Base-by-base conservation (phyloP, 805 yeast species). In the Saccharomycopsis babjevae region DNA sequence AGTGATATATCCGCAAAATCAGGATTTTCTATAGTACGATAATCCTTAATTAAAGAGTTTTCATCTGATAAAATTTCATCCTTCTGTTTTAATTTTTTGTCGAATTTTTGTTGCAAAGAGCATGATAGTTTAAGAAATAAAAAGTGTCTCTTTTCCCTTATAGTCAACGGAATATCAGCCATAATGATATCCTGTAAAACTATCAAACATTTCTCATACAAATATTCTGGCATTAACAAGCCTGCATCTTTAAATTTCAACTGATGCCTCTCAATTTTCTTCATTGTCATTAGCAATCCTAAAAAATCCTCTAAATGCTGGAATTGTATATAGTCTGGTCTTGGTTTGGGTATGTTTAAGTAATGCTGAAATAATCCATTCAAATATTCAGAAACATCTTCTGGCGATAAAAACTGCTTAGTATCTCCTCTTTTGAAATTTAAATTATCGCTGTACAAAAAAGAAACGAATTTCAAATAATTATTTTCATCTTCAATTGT, bases 261-360 rank as follows among this genome's bases (percentile, higher is more conserved):
- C 11, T 46, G 52, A 25, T 46, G 30, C 15, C 52, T 46, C 7
- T 46, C 52, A 20, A 38, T 34, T 20, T 22, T 34, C 28, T 62
- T 36, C 13, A 59, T 36, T 38, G 58, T 59, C 62, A 62, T 50
- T 30, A 59, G 54, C 5, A 55, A 40, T 20, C 54, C 39, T 5
- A 62, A 15, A 6, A 62, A 56, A 54, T 62, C 56, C 18, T 62
- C 65, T 32, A 61, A 57, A 54, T 62, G 65, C 13, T 36, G 46
- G 10, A 55, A n/a, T 42, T 57, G 25, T 11, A 62, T 50, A 50
- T 60, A 52, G 34, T 62, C 62, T 8, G 60, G 55, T 58, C 61
- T 32, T 32, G 65, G 65, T n/a, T 28, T 36, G 13, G 65, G 65
- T 15, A 62, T 38, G 11, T 39, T 50, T 16, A 54, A 30, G 40